Evolutionary conservation across 176 grass and related monocot species (phyloP), one percentile per base, ranked within the genome.

Genomic region (Olyra latifolia): DNA sequence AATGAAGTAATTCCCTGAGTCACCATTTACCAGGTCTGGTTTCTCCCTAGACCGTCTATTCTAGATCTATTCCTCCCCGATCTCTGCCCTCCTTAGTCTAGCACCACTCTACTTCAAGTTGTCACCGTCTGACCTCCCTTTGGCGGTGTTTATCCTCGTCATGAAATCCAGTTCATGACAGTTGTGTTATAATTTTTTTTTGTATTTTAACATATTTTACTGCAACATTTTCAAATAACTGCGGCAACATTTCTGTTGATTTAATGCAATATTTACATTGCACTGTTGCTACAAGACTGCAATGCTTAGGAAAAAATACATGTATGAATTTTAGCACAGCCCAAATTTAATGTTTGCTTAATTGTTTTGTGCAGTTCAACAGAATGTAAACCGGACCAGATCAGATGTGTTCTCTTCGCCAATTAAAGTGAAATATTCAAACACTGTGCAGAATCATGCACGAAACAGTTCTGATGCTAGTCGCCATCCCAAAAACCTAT

Each of bases 311-410:
- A 28, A 11, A 66, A 54, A 20, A 60, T 52, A 73, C 2, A 72
- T 6, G 38, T 19, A 20, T 73, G n/a, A 43, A 8, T 27, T 9
- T 19, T 43, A 24, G 13, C 6, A 7, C 30, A 32, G 11, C 64
- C 56, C 15, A 74, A 50, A 48, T 74, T 73, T 74, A 58, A 14
- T 72, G 41, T 82, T 79, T 79, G 19, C 28, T 76, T 61, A 11
- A 80, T 87, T 44, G 48, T 66, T 46, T 53, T 72, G 39, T 87
- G 84, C 84, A 94, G 92, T 56, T 82, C 83, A 71, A 72, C 48
- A 13, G 29, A 60, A 5, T 14, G 39, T 46, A 71, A 86, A 49
- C 79, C 39, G 46, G 72, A 85, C 64, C 77, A 86, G 68, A 85
- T 74, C 77, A 44, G 66, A 89, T 58, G 58, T 71, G 50, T 25